These are phyloP conservation scores for Brasilioporus rufonigricans DNA, from an alignment of 768 basidiomycete species.

Conservation along the genomic window DNA sequence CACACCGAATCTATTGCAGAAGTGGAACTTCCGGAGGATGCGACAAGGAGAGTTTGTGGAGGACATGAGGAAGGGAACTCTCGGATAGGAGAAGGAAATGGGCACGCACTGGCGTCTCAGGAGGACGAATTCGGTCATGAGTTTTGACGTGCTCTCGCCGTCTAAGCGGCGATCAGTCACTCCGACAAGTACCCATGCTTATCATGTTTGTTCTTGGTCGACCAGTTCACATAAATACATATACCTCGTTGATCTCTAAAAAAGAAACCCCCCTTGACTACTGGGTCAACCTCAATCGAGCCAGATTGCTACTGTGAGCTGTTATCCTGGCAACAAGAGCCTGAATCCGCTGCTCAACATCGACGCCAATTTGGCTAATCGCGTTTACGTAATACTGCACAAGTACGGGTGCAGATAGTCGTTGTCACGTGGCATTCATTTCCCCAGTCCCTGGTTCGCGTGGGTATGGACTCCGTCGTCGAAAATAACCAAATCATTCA, in stretches of 20 bases:
- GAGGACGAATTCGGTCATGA: constrained; percentile 65
- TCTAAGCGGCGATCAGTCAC: not conserved
- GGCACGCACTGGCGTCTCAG: constrained; percentile 21
- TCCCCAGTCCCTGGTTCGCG: too few relatives aligned
- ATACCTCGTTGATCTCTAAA: not conserved
- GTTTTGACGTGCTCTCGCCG: constrained; percentile 44
- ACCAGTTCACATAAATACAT: not conserved
- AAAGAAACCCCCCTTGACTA: too few relatives aligned
- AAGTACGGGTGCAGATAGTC: too few relatives aligned
- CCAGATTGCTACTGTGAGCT: too few relatives aligned
- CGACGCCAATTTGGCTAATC: too few relatives aligned
- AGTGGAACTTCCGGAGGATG: constrained; percentile 59
- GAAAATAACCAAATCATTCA: too few relatives aligned
- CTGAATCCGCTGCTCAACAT: too few relatives aligned
- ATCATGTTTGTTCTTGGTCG: not conserved
- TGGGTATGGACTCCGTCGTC: too few relatives aligned
- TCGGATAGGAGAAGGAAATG: constrained; percentile 17
- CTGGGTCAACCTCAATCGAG: not conserved
- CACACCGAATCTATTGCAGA: constrained; percentile 41
- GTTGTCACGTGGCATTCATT: too few relatives aligned
- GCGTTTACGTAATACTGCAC: too few relatives aligned
- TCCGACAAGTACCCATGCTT: constrained; percentile 12
- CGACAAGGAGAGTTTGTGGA: constrained; percentile 68
- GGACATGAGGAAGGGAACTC: constrained; percentile 12
- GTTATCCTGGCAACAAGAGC: too few relatives aligned